These are phyloP conservation scores for Chlamydomonas schloesseri DNA, from an alignment of 139 green algal species.

Conservation along the genomic window DNA sequence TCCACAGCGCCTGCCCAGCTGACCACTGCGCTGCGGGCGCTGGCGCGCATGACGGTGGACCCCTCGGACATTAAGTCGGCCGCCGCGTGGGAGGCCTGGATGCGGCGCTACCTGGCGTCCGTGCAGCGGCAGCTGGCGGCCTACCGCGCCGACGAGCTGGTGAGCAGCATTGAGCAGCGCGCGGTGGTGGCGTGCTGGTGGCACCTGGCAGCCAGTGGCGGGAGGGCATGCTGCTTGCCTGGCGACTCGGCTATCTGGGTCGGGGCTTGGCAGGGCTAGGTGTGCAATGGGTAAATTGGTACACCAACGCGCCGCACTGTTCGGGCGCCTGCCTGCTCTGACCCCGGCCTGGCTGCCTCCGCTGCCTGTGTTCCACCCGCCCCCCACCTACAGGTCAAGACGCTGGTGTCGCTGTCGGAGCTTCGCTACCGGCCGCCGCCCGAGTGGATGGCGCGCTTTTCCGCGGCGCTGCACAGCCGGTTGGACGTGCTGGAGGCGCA, in stretches of 20 bases:
- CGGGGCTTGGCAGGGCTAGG: no score
- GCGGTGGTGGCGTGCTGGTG: no score
- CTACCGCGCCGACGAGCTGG: slow-evolving; percentile 48
- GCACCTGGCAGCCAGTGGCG: no score
- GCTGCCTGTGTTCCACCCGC: no score
- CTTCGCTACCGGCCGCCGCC: slow-evolving; percentile 35
- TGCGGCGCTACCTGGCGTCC: slow-evolving; percentile 19
- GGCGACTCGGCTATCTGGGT: no score
- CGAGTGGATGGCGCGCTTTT: slow-evolving; percentile 37
- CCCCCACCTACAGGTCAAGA: slow-evolving; percentile 33
- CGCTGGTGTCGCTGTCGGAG: slow-evolving; percentile 40
- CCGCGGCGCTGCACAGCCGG: slow-evolving; percentile 1
- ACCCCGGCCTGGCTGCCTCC: not conserved
- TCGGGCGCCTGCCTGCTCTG: no score
- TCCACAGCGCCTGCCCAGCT: slow-evolving; percentile 19
- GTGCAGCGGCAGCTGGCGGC: slow-evolving; percentile 29
- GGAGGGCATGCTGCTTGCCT: not conserved
- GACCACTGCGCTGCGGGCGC: not conserved
- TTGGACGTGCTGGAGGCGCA: slow-evolving; percentile 30
- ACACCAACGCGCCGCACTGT: no score
- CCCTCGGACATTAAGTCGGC: slow-evolving; percentile 39
- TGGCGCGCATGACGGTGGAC: slow-evolving; percentile 28
- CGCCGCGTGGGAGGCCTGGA: slow-evolving; percentile 45
- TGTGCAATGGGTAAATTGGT: no score
- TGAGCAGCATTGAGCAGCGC: no score